Evolutionary conservation across 148 eudicot species (phyloP).

Genomic region (Persicaria tinctoria): DNA sequence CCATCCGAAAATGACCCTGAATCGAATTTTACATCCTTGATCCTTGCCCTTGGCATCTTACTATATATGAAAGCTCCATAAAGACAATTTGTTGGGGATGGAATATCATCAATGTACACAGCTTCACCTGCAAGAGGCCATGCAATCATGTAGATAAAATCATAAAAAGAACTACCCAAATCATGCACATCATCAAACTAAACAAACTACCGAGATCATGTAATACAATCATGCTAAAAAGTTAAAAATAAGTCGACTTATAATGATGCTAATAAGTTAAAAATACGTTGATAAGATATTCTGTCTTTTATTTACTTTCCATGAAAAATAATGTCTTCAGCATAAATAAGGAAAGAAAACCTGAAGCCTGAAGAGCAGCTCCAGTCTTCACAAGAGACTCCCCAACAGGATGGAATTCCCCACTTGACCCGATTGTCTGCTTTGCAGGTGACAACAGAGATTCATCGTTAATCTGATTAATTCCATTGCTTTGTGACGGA

Average conservation of each 20-base stretch:
- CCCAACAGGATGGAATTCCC: constrained; percentile 66
- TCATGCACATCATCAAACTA: no score
- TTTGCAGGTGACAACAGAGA: constrained; percentile 45
- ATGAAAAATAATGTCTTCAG: not conserved
- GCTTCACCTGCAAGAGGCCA: constrained; percentile 64
- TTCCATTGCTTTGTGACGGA: no score
- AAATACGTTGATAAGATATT: no score
- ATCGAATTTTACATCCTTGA: constrained; percentile 43
- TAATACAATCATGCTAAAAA: no score
- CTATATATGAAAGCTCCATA: constrained; percentile 86
- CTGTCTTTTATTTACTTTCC: no score
- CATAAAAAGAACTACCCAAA: no score
- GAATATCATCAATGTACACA: constrained; percentile 83
- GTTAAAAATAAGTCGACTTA: no score
- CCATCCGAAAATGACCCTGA: constrained; percentile 37
- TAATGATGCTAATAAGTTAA: no score
- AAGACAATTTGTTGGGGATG: constrained; percentile 78
- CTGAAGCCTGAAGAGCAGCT: constrained; percentile 88
- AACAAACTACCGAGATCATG: no score
- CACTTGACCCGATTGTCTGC: constrained; percentile 51
- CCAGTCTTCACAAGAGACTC: constrained; percentile 62
- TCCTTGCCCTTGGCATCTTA: constrained; percentile 69
- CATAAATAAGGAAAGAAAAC: constrained; percentile 19
- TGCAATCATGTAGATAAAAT: not conserved
- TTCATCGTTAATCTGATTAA: not conserved